Conservation (phyloP, 768 basidiomycete genomes). For the Tulasnella calospora region DNA sequence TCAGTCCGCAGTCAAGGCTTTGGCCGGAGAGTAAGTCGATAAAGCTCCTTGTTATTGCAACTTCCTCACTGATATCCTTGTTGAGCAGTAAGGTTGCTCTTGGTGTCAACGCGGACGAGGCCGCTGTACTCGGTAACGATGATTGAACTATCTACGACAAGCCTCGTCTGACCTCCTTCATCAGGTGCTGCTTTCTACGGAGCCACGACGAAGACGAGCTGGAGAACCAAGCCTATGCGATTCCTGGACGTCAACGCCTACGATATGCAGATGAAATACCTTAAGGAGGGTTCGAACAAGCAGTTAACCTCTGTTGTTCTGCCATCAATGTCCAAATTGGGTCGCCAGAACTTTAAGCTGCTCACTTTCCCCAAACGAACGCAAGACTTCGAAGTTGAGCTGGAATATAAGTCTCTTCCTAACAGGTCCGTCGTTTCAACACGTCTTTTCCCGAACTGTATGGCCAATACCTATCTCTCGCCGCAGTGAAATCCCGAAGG, state of each 20-base stretch:
- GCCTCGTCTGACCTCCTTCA: background rate
- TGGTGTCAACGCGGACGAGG: conserved; percentile 97
- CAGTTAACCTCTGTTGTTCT: conserved; percentile 64
- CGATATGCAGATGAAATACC: conserved; percentile 76
- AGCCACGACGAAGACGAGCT: conserved; percentile 79
- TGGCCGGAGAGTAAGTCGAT: conserved; percentile 67
- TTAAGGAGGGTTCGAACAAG: conserved; percentile 63
- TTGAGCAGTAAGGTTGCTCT: conserved; percentile 74
- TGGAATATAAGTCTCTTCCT: conserved; percentile 66
- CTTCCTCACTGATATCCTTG: background rate
- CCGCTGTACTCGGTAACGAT: conserved; percentile 71
- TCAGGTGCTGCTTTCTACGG: conserved; percentile 83
- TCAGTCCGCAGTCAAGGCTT: conserved; percentile 68
- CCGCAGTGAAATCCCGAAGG: conserved; percentile 62
- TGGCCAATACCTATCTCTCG: background rate
- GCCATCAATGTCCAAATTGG: conserved; percentile 67
- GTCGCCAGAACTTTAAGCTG: conserved; percentile 64
- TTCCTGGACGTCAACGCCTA: conserved; percentile 66
- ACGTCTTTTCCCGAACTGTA: background rate
- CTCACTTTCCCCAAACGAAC: conserved; percentile 72
- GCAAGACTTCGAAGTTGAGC: conserved; percentile 71
- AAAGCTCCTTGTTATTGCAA: background rate
- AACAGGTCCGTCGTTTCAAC: conserved; percentile 44
- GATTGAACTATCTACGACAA: background rate
- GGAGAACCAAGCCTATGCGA: conserved; percentile 85